phyloP scores from a whole-genome alignment of 2,329 filamentous ascomycete species.

The Colletotrichum tabaci region DNA sequence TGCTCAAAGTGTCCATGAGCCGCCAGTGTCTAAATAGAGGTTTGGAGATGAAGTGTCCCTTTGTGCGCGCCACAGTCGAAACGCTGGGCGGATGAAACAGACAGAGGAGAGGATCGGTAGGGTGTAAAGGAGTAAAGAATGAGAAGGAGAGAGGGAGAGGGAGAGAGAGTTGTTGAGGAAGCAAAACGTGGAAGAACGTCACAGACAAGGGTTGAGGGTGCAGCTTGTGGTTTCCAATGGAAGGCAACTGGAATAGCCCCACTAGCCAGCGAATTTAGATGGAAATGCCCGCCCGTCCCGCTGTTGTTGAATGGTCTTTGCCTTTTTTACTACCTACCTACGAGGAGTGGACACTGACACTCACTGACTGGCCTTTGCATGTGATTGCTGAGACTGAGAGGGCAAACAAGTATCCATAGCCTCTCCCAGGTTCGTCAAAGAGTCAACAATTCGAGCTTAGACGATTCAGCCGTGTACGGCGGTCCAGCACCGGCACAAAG shows the following conservation, averaged over 20 bases:
- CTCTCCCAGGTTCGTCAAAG: conserved; percentile 9
- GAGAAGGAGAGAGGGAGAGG: background rate
- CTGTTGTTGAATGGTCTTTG: conserved; percentile 19
- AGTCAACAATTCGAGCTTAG: conserved; percentile 7
- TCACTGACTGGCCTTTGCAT: conserved; percentile 5
- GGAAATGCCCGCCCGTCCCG: conserved; percentile 34
- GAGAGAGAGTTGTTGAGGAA: conserved; percentile 21
- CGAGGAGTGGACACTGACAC: conserved; percentile 1
- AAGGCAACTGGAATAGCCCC: conserved; percentile 6
- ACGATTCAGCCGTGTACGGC: conserved; percentile 6
- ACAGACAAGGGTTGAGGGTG: conserved; percentile 29
- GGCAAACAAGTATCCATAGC: background rate
- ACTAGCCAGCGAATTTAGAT: conserved; percentile 28
- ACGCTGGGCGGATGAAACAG: background rate
- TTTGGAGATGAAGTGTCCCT: background rate
- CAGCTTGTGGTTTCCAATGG: conserved; percentile 28
- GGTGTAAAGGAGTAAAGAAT: background rate
- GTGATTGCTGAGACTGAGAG: conserved; percentile 3
- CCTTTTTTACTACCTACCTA: background rate
- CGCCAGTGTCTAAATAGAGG: conserved; percentile 33
- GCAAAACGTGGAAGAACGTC: conserved; percentile 31
- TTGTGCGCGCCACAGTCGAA: conserved; percentile 6
- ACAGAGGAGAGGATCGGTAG: background rate
- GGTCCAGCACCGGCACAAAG: background rate
- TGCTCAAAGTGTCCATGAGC: conserved; percentile 41